A percentile compares a stretch with the other conserved stretches of the same genome.
These are phyloP conservation scores for Solanum boliviense DNA, from an alignment of 257 asterid species.

Conservation along the genomic window DNA sequence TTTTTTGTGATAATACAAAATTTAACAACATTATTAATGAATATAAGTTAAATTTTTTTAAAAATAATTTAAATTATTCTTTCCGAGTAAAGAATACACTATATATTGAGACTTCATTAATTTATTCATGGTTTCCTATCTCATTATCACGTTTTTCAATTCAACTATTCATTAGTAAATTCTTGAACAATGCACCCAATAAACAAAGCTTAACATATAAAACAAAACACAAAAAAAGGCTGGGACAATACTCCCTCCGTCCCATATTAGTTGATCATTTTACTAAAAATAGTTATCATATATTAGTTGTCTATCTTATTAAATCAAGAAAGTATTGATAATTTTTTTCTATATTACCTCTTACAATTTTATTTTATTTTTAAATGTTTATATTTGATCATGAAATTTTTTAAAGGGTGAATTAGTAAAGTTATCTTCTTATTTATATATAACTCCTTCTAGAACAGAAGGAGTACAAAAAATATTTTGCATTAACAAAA, in stretches of 20 bases:
- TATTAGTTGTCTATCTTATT: too few relatives aligned
- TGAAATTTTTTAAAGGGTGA: too few relatives aligned
- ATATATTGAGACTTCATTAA: not conserved
- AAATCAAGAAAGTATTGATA: too few relatives aligned
- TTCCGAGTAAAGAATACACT: not conserved
- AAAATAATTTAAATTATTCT: not conserved
- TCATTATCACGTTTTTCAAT: not conserved
- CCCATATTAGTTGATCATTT: too few relatives aligned
- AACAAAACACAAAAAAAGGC: not conserved
- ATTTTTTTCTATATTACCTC: fast-evolving
- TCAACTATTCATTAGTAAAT: not conserved
- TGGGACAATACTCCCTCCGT: too few relatives aligned
- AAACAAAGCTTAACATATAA: not conserved
- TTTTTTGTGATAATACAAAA: not conserved
- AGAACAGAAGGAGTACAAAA: too few relatives aligned
- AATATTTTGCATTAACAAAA: too few relatives aligned
- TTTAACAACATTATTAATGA: fast-evolving
- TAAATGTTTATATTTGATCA: too few relatives aligned
- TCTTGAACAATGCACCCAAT: not conserved
- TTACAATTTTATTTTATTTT: too few relatives aligned
- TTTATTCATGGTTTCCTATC: not conserved
- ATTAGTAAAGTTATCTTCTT: too few relatives aligned
- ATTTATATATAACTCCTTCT: too few relatives aligned
- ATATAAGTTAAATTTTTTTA: too few relatives aligned
- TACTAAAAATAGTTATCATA: fast-evolving